Conservation (phyloP, 1,139 yeast genomes). For the Groenewaldozyma sp. region DNA sequence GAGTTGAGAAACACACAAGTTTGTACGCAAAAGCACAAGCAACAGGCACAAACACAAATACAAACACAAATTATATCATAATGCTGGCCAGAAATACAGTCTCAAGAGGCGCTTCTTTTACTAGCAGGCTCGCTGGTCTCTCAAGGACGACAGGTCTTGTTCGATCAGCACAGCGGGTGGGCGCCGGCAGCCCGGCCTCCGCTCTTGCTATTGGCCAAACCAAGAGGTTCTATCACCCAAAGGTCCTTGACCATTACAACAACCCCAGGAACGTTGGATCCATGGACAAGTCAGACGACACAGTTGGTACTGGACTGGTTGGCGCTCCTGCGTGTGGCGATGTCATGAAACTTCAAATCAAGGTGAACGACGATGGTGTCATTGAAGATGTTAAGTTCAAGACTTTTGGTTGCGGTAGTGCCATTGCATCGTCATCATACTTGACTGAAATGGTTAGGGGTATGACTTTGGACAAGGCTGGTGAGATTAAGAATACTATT, state of each 20-base stretch:
- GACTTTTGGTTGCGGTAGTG: conserved; percentile 98
- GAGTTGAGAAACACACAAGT: too few relatives aligned
- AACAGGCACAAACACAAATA: too few relatives aligned
- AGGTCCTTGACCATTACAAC: conserved; percentile 77
- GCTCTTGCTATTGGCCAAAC: neutral
- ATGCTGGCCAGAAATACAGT: too few relatives aligned
- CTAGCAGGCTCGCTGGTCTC: neutral
- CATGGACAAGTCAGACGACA: conserved; percentile 60
- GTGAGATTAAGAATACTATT: conserved; percentile 78
- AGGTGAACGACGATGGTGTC: conserved; percentile 84
- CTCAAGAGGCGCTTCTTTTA: neutral
- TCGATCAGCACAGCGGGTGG: conserved; percentile 2
- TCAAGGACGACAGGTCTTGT: neutral
- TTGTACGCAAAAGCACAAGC: too few relatives aligned
- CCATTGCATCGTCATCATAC: conserved; percentile 91
- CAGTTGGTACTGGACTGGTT: conserved; percentile 96
- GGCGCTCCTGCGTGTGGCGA: conserved; percentile 99
- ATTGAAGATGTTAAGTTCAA: conserved; percentile 94
- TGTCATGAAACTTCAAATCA: conserved; percentile 94
- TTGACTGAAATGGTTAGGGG: conserved; percentile 95
- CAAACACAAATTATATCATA: too few relatives aligned
- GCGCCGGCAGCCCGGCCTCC: neutral
- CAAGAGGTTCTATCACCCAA: conserved; percentile 25
- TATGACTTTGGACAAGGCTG: conserved; percentile 89
- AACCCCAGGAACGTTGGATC: conserved; percentile 97